These are phyloP conservation scores for Populus hybrid DNA, from an alignment of 441 rosid species.

Conservation along the genomic window DNA sequence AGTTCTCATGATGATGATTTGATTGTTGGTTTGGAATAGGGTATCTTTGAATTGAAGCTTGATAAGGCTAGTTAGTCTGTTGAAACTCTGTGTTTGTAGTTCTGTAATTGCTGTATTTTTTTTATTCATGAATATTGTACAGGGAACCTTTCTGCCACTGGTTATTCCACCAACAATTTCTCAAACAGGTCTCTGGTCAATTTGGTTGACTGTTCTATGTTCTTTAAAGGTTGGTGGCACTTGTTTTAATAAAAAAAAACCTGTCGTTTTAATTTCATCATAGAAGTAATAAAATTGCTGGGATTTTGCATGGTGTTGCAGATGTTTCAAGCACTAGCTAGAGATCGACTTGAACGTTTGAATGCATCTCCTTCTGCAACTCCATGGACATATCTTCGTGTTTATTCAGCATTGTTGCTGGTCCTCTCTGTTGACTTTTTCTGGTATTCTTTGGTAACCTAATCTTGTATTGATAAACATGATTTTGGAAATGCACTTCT, in stretches of 20 bases:
- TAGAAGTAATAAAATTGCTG: constrained; percentile 7
- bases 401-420: constrained; percentile 72
- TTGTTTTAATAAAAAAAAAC: background rate
- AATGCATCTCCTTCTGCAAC: constrained; percentile 95
- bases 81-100: constrained; percentile 4
- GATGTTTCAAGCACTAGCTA: constrained; percentile 99
- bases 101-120: constrained; percentile 7
- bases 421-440: constrained; percentile 73
- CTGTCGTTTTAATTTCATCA: constrained; percentile 13
- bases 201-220: constrained; percentile 84
- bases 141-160: constrained; percentile 92
- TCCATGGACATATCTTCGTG: constrained; percentile 87
- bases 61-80: constrained; percentile 1
- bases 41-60: background rate
- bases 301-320: constrained; percentile 23
- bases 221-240: constrained; percentile 67
- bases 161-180: constrained; percentile 83
- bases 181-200: constrained; percentile 86
- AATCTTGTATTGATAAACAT: constrained; percentile 13
- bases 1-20: background rate
- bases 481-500: constrained; percentile 12
- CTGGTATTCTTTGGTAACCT: constrained; percentile 53
- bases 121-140: constrained; percentile 27
- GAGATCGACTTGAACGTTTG: constrained; percentile 94
- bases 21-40: background rate